A percentile compares a stretch with the other conserved stretches of the same genome.
These are phyloP conservation scores for Leccinum rimulosum DNA, from an alignment of 768 basidiomycete genomes.

Conservation along the genomic window DNA sequence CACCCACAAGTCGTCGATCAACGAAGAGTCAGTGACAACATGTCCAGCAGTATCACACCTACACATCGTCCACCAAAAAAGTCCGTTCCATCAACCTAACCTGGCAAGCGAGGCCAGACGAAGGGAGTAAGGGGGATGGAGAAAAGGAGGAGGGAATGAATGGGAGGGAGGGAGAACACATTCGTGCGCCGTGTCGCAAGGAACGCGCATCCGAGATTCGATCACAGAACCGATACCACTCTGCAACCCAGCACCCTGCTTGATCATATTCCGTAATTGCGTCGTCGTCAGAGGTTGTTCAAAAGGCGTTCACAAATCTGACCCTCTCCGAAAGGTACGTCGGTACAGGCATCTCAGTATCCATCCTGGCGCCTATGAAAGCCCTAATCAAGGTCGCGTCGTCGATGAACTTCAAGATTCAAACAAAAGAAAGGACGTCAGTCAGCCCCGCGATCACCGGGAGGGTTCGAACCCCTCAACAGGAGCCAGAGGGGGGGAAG, in stretches of 20 bases:
- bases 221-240: background rate
- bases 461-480: background rate
- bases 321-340: background rate
- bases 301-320: background rate
- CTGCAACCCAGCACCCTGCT: background rate
- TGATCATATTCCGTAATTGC: background rate
- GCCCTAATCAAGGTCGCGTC: background rate
- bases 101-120: background rate
- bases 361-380: background rate
- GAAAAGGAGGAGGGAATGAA: background rate
- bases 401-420: background rate
- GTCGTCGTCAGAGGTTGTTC: background rate
- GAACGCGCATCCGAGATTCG: no score
- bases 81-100: background rate
- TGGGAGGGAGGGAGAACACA: background rate
- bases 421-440: background rate
- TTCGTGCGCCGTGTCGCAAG: background rate
- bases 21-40: background rate
- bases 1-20: background rate
- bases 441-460: background rate
- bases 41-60: background rate
- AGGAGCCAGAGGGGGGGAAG: background rate
- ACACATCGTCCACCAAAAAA: background rate
- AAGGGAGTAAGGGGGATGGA: background rate
- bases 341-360: background rate